phyloP scores from a whole-genome alignment of 306 rosid genomes.

The Quercus variabilis region DNA sequence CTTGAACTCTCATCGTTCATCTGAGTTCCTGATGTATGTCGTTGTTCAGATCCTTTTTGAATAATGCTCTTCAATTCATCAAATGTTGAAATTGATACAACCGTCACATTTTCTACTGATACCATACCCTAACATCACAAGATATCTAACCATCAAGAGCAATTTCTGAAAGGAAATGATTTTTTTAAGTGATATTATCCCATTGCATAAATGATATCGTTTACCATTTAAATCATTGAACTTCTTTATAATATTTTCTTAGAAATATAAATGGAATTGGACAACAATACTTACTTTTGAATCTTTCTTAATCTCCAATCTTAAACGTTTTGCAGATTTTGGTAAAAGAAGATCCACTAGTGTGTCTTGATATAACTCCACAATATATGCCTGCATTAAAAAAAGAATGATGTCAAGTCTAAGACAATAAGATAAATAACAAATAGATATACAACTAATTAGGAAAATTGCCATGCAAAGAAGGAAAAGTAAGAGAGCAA shows the following conservation, averaged over 20 bases:
- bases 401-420: conserved; percentile 3
- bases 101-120: conserved; percentile 66
- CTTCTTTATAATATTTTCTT: not conserved
- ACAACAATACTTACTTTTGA: conserved; percentile 54
- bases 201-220: not conserved
- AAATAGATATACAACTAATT: not conserved
- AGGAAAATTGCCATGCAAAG: not conserved
- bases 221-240: not conserved
- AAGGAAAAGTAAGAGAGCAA: not conserved
- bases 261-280: not conserved
- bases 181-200: too few relatives aligned
- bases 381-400: conserved; percentile 73
- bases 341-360: conserved; percentile 85
- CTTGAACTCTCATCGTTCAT: conserved; percentile 96
- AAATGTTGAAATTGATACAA: conserved; percentile 59
- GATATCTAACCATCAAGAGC: conserved; percentile 9
- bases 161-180: not conserved
- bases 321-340: conserved; percentile 62
- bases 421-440: conserved; percentile 1
- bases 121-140: conserved; percentile 83
- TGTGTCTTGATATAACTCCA: conserved; percentile 94
- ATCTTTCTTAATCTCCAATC: conserved; percentile 88
- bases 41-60: conserved; percentile 69
- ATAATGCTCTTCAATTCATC: conserved; percentile 74
- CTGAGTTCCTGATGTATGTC: conserved; percentile 80